Evolutionary conservation across 495 filamentous ascomycete species (phyloP), one percentile per base, ranked within the genome.

Genomic region (Neurospora sp.): DNA sequence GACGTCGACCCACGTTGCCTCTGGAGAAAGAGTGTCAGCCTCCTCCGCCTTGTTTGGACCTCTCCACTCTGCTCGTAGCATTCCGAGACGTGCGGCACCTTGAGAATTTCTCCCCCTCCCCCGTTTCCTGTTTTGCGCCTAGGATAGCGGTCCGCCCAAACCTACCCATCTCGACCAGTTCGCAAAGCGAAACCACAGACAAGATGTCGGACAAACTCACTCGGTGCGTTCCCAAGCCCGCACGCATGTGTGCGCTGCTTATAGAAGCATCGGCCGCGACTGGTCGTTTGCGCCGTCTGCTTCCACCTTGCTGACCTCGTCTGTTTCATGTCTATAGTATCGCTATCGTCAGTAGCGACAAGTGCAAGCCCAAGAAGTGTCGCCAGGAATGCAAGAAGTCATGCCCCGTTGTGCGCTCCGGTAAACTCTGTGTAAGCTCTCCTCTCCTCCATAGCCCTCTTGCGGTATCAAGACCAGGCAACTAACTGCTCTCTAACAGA

Each of bases 311-410:
- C 39, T 42, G 44, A 66, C 54, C 23, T 12, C 23, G 5, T 11
- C 20, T 59, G 46, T 59, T 35, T 71, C 35, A 7, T 73, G 5
- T 46, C 20, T 69, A 78, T 79, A 98, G 96, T 90, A 92, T 99
- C 86, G 96, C 96, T 75, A 98, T 99, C 83, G 92, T 99, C 84
- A 97, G 92, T 82, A 90, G 87, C 81, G 96, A 99, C 90, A 98
- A 98, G 94, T 98, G 94, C 88, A 98, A 97, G 82, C 94, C 94
- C n/a, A 98, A 98, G 78, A 82, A 82, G 80, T 82, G 80, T 39
- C 88, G 94, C 76, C 96, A 99, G 86, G 96, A 99, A 85, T 99
- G 96, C 89, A 98, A 98, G 84, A 97, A 97, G 83, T 93, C 94
- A 8, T 99, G 96, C 81, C 96, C 96, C n/a, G 85, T 99, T 62